Base-by-base conservation (phyloP, 1,139 yeast genomes). In the Scheffersomyces stambukii region DNA sequence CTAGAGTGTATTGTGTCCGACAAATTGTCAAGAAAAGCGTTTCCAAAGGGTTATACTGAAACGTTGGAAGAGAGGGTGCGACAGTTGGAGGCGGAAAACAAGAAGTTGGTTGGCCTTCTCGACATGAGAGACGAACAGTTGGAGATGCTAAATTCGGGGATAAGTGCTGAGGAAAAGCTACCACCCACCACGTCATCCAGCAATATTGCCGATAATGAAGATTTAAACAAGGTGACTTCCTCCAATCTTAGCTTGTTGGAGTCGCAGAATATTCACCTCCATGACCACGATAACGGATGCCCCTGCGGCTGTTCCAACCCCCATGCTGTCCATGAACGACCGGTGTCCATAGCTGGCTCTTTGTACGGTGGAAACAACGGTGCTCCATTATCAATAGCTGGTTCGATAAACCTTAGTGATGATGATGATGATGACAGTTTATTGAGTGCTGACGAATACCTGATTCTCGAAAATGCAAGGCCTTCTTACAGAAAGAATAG, bases 101-200 rank as follows among this genome's bases (percentile, higher is more conserved):
- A 54, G 29, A 54, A 65, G 36, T 44, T 67, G 16, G 56, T 63
- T 15, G 75, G 76, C 4, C 49, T 78, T 21, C 57, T 78, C 26
- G 81, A 77, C 39, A 54, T 75, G 36, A 61, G 78, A 40, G 84
- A 78, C 46, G 83, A 77, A 42, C 83, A 75, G 45, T 55, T 77
- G 24, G 64, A 49, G 23, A 39, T 45, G 27, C 38, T 51, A 20
- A 52, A 49, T 24, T 28, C 41, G 2, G 38, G 34, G 8, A 26
- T 37, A n/a, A 30, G 25, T 21, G 40, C 28, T n/a, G 30, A 27
- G 8, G 25, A 20, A 5, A 23, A 20, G 9, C n/a, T n/a, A n/a
- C n/a, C n/a, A n/a, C n/a, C n/a, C n/a, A 26, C 11, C n/a, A 21
- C 6, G 15, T 8, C 12, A n/a, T n/a, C n/a, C n/a, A n/a, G n/a